Percentiles rank a stretch among this genome's conserved stretches.
Conservation (phyloP, 2,329 filamentous ascomycete species). For the Plenodomus biglobosus region DNA sequence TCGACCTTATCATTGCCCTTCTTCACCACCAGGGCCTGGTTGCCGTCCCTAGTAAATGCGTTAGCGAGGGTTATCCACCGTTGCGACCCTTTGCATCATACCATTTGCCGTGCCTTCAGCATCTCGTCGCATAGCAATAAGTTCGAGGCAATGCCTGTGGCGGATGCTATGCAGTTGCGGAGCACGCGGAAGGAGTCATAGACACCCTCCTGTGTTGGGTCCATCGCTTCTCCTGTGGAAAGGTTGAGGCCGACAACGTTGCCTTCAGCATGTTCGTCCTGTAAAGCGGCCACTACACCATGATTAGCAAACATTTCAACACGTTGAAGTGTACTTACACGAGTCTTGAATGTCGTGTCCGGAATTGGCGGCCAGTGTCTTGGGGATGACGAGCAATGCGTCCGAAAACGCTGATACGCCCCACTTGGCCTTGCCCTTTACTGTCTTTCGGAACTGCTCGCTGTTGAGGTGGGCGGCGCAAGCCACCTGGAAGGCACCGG, state of each 20-base stretch:
- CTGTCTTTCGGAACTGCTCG: conserved; percentile 80
- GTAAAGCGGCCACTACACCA: conserved; percentile 72
- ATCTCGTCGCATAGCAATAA: conserved; percentile 94
- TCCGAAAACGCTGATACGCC: conserved; percentile 95
- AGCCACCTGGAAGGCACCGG: conserved; percentile 93
- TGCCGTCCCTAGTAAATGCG: conserved; percentile 28
- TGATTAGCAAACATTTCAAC: conserved; percentile 14
- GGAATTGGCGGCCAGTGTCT: conserved; percentile 93
- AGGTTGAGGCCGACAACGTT: conserved; percentile 86
- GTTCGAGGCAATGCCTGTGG: conserved; percentile 93
- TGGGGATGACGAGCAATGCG: conserved; percentile 91
- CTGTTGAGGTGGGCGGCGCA: conserved; percentile 85
- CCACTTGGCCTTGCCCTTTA: conserved; percentile 98
- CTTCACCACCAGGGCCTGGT: conserved; percentile 28
- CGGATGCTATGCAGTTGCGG: conserved; percentile 89
- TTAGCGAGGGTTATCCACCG: conserved; percentile 4
- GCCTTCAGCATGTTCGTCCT: conserved; percentile 83
- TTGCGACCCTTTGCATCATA: conserved; percentile 10
- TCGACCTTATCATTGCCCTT: conserved; percentile 9
- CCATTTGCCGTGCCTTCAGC: conserved; percentile 97
- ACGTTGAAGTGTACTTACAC: conserved; percentile 58
- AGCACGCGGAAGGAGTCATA: conserved; percentile 96
- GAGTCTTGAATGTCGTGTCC: conserved; percentile 97
- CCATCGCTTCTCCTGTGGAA: conserved; percentile 87
- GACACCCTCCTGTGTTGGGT: conserved; percentile 86